These are phyloP conservation scores for Phaseolus lunatus DNA, from an alignment of 306 rosid species.

Conservation along the genomic window DNA sequence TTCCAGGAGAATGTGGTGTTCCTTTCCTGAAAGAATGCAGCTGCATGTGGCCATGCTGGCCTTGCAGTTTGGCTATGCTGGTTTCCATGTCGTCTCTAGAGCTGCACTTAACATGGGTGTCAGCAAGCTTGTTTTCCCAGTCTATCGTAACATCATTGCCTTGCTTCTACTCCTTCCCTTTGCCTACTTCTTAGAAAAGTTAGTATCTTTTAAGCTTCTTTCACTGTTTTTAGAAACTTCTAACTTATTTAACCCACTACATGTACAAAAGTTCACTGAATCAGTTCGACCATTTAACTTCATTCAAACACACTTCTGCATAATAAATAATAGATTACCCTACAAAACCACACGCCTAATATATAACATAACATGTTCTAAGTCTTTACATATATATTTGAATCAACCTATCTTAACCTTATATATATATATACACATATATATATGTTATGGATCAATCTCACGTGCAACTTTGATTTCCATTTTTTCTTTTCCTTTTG, in stretches of 20 bases:
- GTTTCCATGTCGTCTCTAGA: conserved; percentile 87
- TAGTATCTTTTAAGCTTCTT: background rate
- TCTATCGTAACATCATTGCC: conserved; percentile 86
- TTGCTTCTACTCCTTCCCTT: conserved; percentile 85
- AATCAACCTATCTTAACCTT: too few species aligned
- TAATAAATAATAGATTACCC: too few species aligned
- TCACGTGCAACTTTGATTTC: background rate
- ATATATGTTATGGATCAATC: too few species aligned
- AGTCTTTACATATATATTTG: too few species aligned
- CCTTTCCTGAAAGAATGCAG: conserved; percentile 73
- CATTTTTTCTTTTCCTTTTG: conserved; percentile 7
- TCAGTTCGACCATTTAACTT: too few species aligned
- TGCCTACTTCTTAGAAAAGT: conserved; percentile 85
- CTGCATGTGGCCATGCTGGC: conserved; percentile 91
- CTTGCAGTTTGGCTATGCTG: conserved; percentile 91
- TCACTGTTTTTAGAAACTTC: too few species aligned
- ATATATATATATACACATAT: too few species aligned
- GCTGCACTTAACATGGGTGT: conserved; percentile 95
- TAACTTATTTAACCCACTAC: too few species aligned
- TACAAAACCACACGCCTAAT: too few species aligned
- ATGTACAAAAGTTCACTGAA: too few species aligned
- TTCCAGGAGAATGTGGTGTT: conserved; percentile 75
- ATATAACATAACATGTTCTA: too few species aligned
- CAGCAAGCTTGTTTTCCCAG: conserved; percentile 86
- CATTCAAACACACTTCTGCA: too few species aligned